These are phyloP conservation scores for Agaricus sinodeliciosus DNA, from an alignment of 768 basidiomycete genomes.

Conservation along the genomic window DNA sequence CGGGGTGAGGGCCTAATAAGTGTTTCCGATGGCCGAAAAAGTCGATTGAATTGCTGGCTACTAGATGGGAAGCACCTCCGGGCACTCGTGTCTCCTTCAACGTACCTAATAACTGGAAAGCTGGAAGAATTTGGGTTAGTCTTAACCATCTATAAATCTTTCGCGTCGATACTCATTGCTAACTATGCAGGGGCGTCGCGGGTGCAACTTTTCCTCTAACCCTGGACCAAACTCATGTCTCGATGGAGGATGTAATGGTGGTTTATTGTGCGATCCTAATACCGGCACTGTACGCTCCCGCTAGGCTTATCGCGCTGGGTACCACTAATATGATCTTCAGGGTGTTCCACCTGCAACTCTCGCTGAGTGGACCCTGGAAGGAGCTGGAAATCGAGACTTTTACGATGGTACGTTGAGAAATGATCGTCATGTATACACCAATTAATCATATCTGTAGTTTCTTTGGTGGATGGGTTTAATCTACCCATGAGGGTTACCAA, in stretches of 20 bases:
- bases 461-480: conserved; percentile 62
- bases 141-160: no score
- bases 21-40: neutral
- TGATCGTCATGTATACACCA: neutral
- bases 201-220: conserved; percentile 54
- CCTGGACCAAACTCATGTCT: conserved; percentile 55
- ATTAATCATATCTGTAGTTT: conserved; percentile 30
- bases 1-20: conserved; percentile 32
- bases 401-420: conserved; percentile 46
- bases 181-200: conserved; percentile 42
- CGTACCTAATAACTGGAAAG: conserved; percentile 59
- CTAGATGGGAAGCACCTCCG: conserved; percentile 34
- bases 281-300: conserved; percentile 38
- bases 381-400: conserved; percentile 37
- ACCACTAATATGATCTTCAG: conserved; percentile 14
- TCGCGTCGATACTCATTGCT: neutral
- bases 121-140: conserved; percentile 51
- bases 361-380: conserved; percentile 61
- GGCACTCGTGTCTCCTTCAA: conserved; percentile 35
- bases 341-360: conserved; percentile 65
- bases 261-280: conserved; percentile 45
- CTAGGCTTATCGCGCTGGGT: neutral
- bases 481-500: conserved; percentile 54
- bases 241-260: conserved; percentile 66
- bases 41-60: neutral